phyloP scores from a whole-genome alignment of 305 asterid species.

The Solanum chacoense region DNA sequence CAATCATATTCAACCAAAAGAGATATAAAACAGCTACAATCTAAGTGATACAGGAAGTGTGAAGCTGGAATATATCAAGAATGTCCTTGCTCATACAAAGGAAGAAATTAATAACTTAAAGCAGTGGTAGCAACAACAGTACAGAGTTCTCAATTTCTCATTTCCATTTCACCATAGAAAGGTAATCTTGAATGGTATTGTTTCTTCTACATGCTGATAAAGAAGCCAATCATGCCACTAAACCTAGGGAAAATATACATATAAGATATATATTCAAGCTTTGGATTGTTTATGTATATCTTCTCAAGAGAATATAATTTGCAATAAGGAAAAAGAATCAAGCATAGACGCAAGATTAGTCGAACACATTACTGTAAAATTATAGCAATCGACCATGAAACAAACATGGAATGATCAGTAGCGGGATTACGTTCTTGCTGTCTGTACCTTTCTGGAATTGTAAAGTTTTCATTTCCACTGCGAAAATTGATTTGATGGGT shows the following conservation, averaged over 20 bases:
- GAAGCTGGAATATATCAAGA: neutral
- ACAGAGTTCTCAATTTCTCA: neutral
- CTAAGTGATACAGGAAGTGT: rapidly evolving
- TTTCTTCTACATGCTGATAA: neutral
- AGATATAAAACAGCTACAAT: neutral
- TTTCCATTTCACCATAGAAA: neutral
- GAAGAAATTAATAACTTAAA: neutral
- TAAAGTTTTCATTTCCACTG: neutral
- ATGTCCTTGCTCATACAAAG: neutral
- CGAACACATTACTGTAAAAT: neutral
- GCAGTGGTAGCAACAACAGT: neutral
- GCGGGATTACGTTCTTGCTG: neutral
- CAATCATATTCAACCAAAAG: neutral
- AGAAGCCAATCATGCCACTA: neutral
- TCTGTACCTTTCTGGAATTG: neutral
- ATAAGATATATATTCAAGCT: neutral
- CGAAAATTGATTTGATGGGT: neutral
- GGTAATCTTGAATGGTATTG: neutral
- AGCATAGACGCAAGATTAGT: neutral
- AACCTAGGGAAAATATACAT: neutral
- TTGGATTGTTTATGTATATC: neutral
- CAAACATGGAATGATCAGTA: neutral
- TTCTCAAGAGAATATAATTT: neutral
- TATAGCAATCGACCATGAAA: rapidly evolving
- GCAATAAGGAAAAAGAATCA: neutral